Evolutionary conservation across 192 early-diverging fungal species (phyloP).

Genomic region (Pilobolus umbonatus): DNA sequence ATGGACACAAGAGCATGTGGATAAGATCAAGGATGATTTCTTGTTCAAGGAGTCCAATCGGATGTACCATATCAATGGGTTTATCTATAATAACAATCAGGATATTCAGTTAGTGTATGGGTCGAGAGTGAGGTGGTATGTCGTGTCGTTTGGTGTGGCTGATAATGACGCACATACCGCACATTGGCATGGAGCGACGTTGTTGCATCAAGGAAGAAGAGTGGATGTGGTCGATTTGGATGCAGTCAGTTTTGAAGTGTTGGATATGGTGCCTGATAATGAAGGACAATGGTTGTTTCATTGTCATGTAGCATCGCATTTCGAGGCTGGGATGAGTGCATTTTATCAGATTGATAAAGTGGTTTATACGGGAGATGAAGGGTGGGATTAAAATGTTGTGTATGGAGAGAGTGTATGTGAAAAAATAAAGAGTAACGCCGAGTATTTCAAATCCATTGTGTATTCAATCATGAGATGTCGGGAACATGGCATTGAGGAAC

Average conservation of each 20-base stretch:
- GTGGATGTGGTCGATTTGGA: slow-evolving; percentile 41
- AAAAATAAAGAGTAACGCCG: too few relatives aligned
- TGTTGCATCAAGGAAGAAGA: slow-evolving; percentile 32
- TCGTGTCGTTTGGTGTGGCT: slow-evolving; percentile 15
- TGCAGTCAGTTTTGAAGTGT: slow-evolving; percentile 29
- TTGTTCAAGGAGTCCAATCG: slow-evolving; percentile 36
- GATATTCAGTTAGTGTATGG: slow-evolving; percentile 22
- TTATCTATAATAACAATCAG: slow-evolving; percentile 34
- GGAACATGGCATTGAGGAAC: too few relatives aligned
- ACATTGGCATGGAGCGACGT: slow-evolving; percentile 41
- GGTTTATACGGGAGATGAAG: slow-evolving; percentile 31
- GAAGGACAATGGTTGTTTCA: slow-evolving; percentile 43
- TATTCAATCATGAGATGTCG: too few relatives aligned
- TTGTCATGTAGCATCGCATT: slow-evolving; percentile 39
- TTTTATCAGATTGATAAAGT: slow-evolving; percentile 36
- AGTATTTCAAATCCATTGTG: too few relatives aligned
- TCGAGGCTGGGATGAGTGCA: slow-evolving; percentile 39
- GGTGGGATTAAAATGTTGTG: slow-evolving; percentile 24
- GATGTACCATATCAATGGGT: slow-evolving; percentile 38
- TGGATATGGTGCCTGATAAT: slow-evolving; percentile 41
- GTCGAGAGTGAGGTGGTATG: slow-evolving; percentile 25
- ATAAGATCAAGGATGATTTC: slow-evolving; percentile 1
- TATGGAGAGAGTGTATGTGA: too few relatives aligned
- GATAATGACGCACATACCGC: slow-evolving; percentile 27
- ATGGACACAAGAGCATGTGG: background rate